These are phyloP conservation scores for Pichia kluyveri DNA, from an alignment of 805 yeast species.

Conservation along the genomic window DNA sequence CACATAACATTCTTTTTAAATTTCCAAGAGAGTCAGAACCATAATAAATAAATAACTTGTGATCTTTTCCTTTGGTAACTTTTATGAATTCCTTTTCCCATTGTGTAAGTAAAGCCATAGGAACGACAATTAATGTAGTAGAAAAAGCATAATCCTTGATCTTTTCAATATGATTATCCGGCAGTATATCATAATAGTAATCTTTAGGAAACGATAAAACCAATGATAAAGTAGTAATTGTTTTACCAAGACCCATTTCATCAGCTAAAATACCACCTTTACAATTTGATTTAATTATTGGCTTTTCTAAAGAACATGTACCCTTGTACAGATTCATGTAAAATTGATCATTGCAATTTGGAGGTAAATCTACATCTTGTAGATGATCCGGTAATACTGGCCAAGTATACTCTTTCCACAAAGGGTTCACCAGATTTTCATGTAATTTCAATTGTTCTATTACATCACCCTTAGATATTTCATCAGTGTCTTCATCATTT, in stretches of 20 bases:
- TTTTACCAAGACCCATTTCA: conserved; percentile 96
- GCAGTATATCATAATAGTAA: conserved; percentile 11
- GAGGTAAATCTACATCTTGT: not conserved
- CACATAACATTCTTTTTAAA: conserved; percentile 36
- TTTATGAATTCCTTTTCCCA: conserved; percentile 78
- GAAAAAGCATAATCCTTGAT: conserved; percentile 45
- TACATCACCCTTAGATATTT: conserved; percentile 16
- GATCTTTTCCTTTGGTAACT: conserved; percentile 37
- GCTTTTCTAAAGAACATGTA: conserved; percentile 60
- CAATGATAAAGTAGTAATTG: conserved; percentile 72
- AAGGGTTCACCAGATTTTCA: conserved; percentile 62
- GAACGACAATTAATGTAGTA: conserved; percentile 76
- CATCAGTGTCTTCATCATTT: conserved; percentile 18
- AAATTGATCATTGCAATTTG: conserved; percentile 27
- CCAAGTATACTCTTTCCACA: conserved; percentile 78
- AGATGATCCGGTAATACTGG: conserved; percentile 32
- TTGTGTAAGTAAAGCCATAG: conserved; percentile 85
- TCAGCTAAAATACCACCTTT: conserved; percentile 89
- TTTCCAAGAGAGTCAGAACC: conserved; percentile 54
- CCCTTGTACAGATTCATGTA: conserved; percentile 78
- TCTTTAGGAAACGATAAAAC: conserved; percentile 59
- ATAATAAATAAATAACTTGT: conserved; percentile 56
- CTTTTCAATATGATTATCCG: conserved; percentile 5
- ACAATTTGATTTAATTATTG: conserved; percentile 49
- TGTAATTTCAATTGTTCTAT: conserved; percentile 16